Conservation (phyloP, 306 rosid species). For the Cucurbita ficifolia region DNA sequence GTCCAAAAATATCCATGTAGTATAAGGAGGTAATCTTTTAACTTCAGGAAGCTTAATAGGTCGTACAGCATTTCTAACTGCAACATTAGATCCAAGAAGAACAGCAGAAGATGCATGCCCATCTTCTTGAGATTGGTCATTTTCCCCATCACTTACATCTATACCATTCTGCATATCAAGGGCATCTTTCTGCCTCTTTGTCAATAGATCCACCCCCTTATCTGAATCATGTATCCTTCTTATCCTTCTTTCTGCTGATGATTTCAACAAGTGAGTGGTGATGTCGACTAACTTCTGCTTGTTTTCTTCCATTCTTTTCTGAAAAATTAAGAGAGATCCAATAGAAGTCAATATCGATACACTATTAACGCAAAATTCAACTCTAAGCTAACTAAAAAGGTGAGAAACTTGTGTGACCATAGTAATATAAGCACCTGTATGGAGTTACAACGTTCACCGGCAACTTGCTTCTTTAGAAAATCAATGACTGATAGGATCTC, state of each 20-base stretch:
- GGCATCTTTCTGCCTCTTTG: constrained; percentile 79
- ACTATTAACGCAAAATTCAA: background rate
- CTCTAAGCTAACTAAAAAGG: constrained; percentile 7
- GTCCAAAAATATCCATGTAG: constrained; percentile 95
- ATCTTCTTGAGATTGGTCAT: constrained; percentile 58
- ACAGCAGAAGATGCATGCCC: constrained; percentile 70
- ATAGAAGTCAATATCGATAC: background rate
- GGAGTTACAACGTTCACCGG: constrained; percentile 33
- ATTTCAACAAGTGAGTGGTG: constrained; percentile 35
- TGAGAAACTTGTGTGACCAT: background rate
- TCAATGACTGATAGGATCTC: constrained; percentile 55
- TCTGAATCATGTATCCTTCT: constrained; percentile 15
- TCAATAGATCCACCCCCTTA: constrained; percentile 42
- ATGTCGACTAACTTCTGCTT: constrained; percentile 48
- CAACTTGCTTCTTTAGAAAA: constrained; percentile 65
- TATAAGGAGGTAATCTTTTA: constrained; percentile 83
- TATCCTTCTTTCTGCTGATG: constrained; percentile 47
- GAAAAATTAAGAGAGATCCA: constrained; percentile 13
- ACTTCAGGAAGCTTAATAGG: constrained; percentile 77
- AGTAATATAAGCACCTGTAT: constrained; percentile 37
- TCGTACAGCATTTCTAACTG: constrained; percentile 85
- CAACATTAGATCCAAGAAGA: constrained; percentile 84
- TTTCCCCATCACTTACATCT: constrained; percentile 41
- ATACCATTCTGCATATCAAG: constrained; percentile 70
- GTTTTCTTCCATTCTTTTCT: constrained; percentile 79